phyloP scores from a whole-genome alignment of 371 early-diverging fungal genomes.

The Rhizopus sp. region DNA sequence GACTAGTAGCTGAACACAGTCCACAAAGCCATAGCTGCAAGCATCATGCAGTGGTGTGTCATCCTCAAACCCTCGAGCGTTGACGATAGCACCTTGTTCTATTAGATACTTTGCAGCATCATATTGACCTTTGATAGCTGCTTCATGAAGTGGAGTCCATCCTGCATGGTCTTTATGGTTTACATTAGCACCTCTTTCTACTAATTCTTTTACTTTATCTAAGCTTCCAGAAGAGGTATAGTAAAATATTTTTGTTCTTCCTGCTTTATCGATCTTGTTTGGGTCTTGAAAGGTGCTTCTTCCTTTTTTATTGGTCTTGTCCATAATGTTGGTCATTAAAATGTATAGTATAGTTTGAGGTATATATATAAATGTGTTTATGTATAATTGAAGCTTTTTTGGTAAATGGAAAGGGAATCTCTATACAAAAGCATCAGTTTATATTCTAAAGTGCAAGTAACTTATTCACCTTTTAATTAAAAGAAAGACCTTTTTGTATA shows the following conservation, averaged over 20 bases:
- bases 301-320: constrained; percentile 12
- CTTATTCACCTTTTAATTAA: too few species aligned
- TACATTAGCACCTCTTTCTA: constrained; percentile 51
- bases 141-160: constrained; percentile 66
- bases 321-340: too few species aligned
- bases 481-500: too few species aligned
- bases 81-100: constrained; percentile 52
- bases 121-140: constrained; percentile 60
- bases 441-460: too few species aligned
- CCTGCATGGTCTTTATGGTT: constrained; percentile 63
- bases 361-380: too few species aligned
- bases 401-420: too few species aligned
- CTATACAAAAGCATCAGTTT: too few species aligned
- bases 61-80: constrained; percentile 59
- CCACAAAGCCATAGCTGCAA: constrained; percentile 64
- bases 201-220: constrained; percentile 43
- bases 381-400: too few species aligned
- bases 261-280: constrained; percentile 54
- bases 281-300: constrained; percentile 37
- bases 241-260: constrained; percentile 54
- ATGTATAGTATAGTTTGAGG: too few species aligned
- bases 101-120: constrained; percentile 60
- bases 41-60: constrained; percentile 85
- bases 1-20: constrained; percentile 58
- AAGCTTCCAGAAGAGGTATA: constrained; percentile 45